Base-by-base conservation (phyloP, 805 yeast genomes). In the Metschnikowia reukaufii region DNA sequence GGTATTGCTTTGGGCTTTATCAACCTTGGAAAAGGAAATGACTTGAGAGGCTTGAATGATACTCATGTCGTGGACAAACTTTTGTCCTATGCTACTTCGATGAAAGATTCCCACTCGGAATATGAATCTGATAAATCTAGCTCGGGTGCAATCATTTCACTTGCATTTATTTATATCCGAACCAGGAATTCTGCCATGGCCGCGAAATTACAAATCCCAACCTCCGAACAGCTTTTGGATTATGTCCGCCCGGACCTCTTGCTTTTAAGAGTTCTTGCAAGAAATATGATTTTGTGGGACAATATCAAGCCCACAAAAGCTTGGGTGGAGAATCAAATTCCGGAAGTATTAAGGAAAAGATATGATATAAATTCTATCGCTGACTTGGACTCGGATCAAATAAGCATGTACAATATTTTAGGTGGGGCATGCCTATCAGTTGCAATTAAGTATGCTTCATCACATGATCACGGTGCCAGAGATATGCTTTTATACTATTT, bases 1-100 rank as follows among this genome's bases (percentile, higher is more conserved):
- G 99, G 99, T 0, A 78, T 92, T 35, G 81, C 96, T 0, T 65
- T 91, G 15, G 99, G 99, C 0, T 78, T 83, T 47, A 82, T 90
- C 13, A 90, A 91, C 58, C 63, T 90, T 25, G 96, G 95, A 0
- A 78, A 80, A 46, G 96, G 94, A 1, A 77, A 77, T 43, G 79
- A 77, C 49, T 64, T 84, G 40, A 68, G 76, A 39, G 83, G 83
- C 0, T 63, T 81, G 36, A 77, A 77, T 49, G 94, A 85, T 59
- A 74, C 84, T 0, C 82, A 77, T 55, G 77, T 86, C 4, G 78
- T 82, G 19, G 89, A 84, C 48, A 71, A 68, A 40, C 66, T 89
- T 30, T 60, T 84, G 35, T 69, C 81, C 0, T 67, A 80, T 46
- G 88, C 89, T 0, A 70, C 76, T 1, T 73, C 83, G 5, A 73